Percentiles rank a stretch among this genome's conserved stretches.
Evolutionary conservation across 1,284 basidiomycete species (phyloP).

Genomic region (Takashimella tepidaria): DNA sequence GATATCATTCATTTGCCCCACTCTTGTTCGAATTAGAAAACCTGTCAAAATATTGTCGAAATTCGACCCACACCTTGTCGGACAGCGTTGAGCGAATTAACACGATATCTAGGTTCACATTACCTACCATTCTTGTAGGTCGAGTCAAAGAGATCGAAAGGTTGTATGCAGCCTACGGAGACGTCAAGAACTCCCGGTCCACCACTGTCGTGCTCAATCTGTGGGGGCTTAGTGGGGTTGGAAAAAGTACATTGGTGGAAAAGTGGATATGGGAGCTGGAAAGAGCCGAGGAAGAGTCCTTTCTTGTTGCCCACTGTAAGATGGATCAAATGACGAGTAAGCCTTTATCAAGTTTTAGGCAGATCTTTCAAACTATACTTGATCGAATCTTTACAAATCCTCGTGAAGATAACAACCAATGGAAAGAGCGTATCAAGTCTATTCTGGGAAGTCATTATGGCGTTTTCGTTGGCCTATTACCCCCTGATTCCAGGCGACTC

Average conservation of each 20-base stretch:
- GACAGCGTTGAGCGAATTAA: constrained; percentile 38
- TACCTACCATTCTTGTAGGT: constrained; percentile 26
- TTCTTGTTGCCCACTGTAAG: constrained; percentile 29
- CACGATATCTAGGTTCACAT: constrained; percentile 26
- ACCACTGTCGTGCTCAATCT: constrained; percentile 22
- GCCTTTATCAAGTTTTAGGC: constrained; percentile 36
- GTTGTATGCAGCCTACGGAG: constrained; percentile 19
- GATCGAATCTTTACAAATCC: constrained; percentile 38
- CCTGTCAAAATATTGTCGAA: constrained; percentile 22
- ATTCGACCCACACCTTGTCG: constrained; percentile 22
- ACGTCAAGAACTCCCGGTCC: constrained; percentile 1
- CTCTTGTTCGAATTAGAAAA: constrained; percentile 36
- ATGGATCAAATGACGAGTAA: constrained; percentile 33
- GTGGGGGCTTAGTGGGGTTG: constrained; percentile 36
- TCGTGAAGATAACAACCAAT: constrained; percentile 28
- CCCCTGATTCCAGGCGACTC: constrained; percentile 24
- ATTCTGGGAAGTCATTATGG: constrained; percentile 26
- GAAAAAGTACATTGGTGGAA: constrained; percentile 35
- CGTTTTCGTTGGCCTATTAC: constrained; percentile 32
- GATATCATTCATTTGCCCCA: constrained; percentile 32
- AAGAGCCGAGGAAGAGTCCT: constrained; percentile 3
- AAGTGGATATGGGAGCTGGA: constrained; percentile 26
- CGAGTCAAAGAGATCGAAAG: constrained; percentile 23
- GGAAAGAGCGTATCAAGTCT: constrained; percentile 25
- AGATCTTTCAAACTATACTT: constrained; percentile 38